Evolutionary conservation across 1,284 basidiomycete genomes (phyloP).

Genomic region (Mycena sp.): DNA sequence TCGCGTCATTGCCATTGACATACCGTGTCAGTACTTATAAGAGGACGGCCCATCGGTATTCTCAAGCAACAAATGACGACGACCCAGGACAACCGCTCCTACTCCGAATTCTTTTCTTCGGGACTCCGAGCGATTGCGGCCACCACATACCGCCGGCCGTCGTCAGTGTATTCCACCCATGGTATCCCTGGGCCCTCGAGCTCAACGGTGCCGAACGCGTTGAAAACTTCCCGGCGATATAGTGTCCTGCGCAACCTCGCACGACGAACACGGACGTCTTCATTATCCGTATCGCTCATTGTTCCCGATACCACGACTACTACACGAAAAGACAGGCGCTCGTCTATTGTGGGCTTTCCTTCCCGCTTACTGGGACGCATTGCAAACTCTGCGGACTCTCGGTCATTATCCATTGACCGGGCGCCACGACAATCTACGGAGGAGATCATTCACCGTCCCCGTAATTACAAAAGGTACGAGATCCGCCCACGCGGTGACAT

Average conservation of each 20-base stretch:
- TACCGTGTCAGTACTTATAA: slow-evolving; percentile 12
- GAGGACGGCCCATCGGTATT: not conserved
- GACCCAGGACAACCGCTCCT: slow-evolving; percentile 23
- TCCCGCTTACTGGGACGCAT: slow-evolving; percentile 19
- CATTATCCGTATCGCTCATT: slow-evolving; percentile 26
- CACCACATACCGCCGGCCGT: slow-evolving; percentile 6
- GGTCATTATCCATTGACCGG: not conserved
- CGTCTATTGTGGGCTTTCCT: slow-evolving; percentile 22
- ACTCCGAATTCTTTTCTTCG: slow-evolving; percentile 30
- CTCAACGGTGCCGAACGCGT: slow-evolving; percentile 28
- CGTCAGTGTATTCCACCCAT: not conserved
- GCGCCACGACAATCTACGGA: not conserved
- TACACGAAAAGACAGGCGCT: slow-evolving; percentile 15
- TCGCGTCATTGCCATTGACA: slow-evolving; percentile 14
- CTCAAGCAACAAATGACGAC: slow-evolving; percentile 13
- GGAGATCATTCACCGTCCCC: not conserved
- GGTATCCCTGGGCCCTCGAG: not conserved
- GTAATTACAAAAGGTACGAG: not conserved
- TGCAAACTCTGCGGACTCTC: slow-evolving; percentile 7
- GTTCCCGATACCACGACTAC: slow-evolving; percentile 12
- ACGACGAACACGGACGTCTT: slow-evolving; percentile 23
- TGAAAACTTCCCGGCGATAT: slow-evolving; percentile 33
- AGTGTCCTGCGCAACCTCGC: slow-evolving; percentile 26
- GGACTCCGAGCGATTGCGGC: slow-evolving; percentile 27
- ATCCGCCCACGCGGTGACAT: too few species aligned